Evolutionary conservation across 2,329 filamentous ascomycete species (phyloP).

Genomic region (Dothiorella sarmentorum): DNA sequence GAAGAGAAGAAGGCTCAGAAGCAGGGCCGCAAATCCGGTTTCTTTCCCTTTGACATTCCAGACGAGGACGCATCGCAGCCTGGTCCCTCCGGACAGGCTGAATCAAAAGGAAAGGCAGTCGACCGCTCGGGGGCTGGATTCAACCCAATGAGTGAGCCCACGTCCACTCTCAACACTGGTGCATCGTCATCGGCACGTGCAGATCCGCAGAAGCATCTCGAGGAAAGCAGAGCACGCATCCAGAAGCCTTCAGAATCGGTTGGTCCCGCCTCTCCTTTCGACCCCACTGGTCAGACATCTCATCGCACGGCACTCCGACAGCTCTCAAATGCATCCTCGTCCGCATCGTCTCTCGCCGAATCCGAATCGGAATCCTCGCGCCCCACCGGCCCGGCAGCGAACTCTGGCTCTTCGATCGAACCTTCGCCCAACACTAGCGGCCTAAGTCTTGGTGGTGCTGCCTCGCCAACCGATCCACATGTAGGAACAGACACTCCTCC

Average conservation of each 20-base stretch:
- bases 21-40: constrained; percentile 61
- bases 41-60: constrained; percentile 35
- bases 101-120: constrained; percentile 48
- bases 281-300: constrained; percentile 31
- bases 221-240: constrained; percentile 43
- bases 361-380: constrained; percentile 26
- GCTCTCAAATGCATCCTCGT: constrained; percentile 82
- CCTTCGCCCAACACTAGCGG: constrained; percentile 54
- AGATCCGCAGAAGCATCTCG: constrained; percentile 45
- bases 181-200: constrained; percentile 26
- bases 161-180: constrained; percentile 38
- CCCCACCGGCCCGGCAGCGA: constrained; percentile 26
- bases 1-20: constrained; percentile 65
- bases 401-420: constrained; percentile 45
- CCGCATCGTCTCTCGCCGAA: constrained; percentile 66
- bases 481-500: constrained; percentile 46
- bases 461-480: constrained; percentile 51
- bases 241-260: constrained; percentile 26
- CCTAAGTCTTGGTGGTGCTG: constrained; percentile 30
- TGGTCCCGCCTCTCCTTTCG: constrained; percentile 44
- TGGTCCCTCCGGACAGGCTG: constrained; percentile 52
- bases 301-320: constrained; percentile 71
- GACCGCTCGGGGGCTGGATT: constrained; percentile 42
- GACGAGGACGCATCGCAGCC: constrained; percentile 34
- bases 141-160: constrained; percentile 42